A percentile compares a stretch with the other conserved stretches of the same genome.
phyloP scores from a whole-genome alignment of 306 rosid genomes.

The Malus asiatica region DNA sequence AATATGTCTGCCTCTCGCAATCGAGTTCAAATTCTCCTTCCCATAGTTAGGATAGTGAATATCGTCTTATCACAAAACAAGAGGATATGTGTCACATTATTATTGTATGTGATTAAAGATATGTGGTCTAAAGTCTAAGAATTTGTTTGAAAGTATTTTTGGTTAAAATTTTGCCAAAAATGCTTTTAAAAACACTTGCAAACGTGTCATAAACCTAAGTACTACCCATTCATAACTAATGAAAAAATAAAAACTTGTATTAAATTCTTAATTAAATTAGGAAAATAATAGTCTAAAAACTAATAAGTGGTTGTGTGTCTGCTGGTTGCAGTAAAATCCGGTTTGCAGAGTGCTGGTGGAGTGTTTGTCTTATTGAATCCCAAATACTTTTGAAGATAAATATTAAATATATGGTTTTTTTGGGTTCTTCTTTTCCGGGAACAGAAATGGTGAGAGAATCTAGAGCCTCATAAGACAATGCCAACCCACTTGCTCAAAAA shows the following conservation, averaged over 20 bases:
- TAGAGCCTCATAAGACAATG: conserved; percentile 29
- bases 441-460: conserved; percentile 41
- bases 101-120: too few relatives aligned
- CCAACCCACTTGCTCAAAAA: conserved; percentile 17
- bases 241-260: not conserved
- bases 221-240: not conserved
- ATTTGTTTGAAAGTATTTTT: too few relatives aligned
- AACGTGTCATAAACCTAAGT: not conserved
- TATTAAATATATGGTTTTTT: not conserved
- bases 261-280: conserved; percentile 11
- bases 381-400: not conserved
- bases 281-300: conserved; percentile 27
- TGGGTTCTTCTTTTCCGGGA: not conserved
- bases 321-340: conserved; percentile 14
- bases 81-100: too few relatives aligned
- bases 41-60: too few relatives aligned
- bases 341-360: conserved; percentile 2
- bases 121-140: too few relatives aligned
- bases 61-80: not conserved
- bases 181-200: too few relatives aligned
- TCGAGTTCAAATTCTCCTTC: too few relatives aligned
- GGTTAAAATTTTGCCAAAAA: too few relatives aligned
- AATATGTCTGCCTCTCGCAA: too few relatives aligned
- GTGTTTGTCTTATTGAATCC: conserved; percentile 12
- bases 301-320: conserved; percentile 7